These are phyloP conservation scores for Tetraselmis striata DNA, from an alignment of 139 green algal genomes.

Conservation along the genomic window DNA sequence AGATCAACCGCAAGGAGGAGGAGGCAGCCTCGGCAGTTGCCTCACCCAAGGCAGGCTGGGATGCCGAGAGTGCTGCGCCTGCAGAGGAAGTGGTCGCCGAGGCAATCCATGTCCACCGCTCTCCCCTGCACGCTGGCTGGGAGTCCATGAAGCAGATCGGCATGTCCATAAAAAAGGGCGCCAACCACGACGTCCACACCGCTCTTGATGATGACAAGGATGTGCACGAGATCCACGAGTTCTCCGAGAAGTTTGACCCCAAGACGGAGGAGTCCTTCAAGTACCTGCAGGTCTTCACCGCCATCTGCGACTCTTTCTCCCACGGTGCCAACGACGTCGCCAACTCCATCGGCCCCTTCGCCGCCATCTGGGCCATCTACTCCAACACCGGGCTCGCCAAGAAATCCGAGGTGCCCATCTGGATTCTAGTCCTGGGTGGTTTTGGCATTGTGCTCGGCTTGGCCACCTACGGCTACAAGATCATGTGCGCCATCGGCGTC, in stretches of 20 bases:
- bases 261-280: constrained; percentile 34
- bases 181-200: constrained; percentile 5
- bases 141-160: background rate
- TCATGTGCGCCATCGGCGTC: constrained; percentile 31
- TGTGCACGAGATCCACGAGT: background rate
- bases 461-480: constrained; percentile 37
- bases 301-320: constrained; percentile 71
- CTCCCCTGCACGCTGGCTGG: background rate
- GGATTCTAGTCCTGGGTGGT: constrained; percentile 19
- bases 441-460: constrained; percentile 28
- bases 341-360: constrained; percentile 37
- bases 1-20: too few relatives aligned
- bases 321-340: constrained; percentile 51
- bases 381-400: constrained; percentile 8
- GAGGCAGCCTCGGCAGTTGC: background rate
- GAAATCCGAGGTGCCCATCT: constrained; percentile 8
- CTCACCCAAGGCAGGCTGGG: background rate
- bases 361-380: constrained; percentile 15
- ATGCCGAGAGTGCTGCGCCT: constrained; percentile 1
- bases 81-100: background rate
- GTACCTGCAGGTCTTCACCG: constrained; percentile 74
- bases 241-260: background rate
- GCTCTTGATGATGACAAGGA: background rate
- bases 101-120: constrained; percentile 12
- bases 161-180: constrained; percentile 5